Evolutionary conservation across 2,329 filamentous ascomycete genomes (phyloP), one percentile per base, ranked within the genome.

Genomic region (Lachnellula hyalina): DNA sequence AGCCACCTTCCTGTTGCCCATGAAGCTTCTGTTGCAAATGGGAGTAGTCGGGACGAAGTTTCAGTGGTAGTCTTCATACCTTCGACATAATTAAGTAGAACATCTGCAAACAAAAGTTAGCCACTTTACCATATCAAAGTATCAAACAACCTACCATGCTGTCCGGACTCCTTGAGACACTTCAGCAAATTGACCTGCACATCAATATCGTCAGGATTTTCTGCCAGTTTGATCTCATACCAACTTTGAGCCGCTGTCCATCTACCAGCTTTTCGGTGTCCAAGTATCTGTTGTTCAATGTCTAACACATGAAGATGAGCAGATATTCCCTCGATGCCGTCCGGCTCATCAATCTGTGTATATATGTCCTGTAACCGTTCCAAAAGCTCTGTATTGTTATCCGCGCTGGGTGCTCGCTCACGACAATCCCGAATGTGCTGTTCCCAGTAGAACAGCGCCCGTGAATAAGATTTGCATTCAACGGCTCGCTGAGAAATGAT

Each of bases 221-320:
- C 85, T 2, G 88, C 86, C 35, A 97, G 78, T 60, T 92, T 86
- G 61, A 96, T 85, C 69, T 99, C 92, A 70, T 96, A 97, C 94
- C 95, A 99, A 60, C 90, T 96, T 72, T 97, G 94, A 23, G 92
- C 94, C 50, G 93, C 90, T 15, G 89, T 86, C 92, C 94, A 99
- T 59, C 92, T 81, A 4, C 94, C 94, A 19, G 92, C 89, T 70
- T 96, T 97, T 54, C 89, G 84, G 72, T 99, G 91, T 64, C 95
- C 90, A 53, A 96, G 78, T 34, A 96, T 87, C 68, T 97, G 92
- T 68, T 96, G 93, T 57, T 96, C 89, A 49, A 96, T 86, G 61
- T 95, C 89, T n/a, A 97, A 76, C 11, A 91, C 84, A 55, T 88
- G 87, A 3, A 97, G 76, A 68, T 94, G 88, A 19, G 90, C 85